A percentile compares a stretch with the other conserved stretches of the same genome.
Conservation (phyloP, 2,329 filamentous ascomycete genomes). For the Laburnicola sp. region DNA sequence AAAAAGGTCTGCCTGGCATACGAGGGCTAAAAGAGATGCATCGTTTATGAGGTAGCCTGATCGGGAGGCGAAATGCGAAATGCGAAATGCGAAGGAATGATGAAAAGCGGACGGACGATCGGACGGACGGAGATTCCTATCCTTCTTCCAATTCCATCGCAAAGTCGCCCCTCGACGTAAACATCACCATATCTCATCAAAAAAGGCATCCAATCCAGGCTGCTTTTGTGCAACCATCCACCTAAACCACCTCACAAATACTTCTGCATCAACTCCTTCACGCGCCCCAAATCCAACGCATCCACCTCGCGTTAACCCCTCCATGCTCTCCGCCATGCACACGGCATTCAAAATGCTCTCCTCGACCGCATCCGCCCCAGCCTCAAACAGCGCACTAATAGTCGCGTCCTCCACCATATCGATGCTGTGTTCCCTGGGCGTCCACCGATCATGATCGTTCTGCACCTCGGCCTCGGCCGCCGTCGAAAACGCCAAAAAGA, state of each 20-base stretch:
- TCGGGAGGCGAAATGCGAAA: no score
- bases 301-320: constrained; percentile 54
- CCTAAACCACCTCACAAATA: constrained; percentile 26
- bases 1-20: no score
- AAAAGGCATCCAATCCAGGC: background rate
- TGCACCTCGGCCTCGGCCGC: constrained; percentile 57
- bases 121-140: no score
- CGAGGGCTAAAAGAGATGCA: no score
- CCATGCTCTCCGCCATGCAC: constrained; percentile 63
- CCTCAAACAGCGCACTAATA: constrained; percentile 65
- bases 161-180: no score
- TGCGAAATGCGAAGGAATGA: no score
- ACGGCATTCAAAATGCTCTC: constrained; percentile 68
- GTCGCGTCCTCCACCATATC: constrained; percentile 60
- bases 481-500: constrained; percentile 69
- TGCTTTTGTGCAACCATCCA: background rate
- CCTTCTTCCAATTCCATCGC: no score
- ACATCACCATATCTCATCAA: no score
- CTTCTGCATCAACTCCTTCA: constrained; percentile 44
- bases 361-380: constrained; percentile 64
- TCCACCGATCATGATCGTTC: constrained; percentile 41
- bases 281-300: constrained; percentile 37
- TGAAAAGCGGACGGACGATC: no score
- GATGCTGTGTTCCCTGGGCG: constrained; percentile 49
- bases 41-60: no score